A percentile compares a stretch with the other conserved stretches of the same genome.
These are phyloP conservation scores for Gymnopilus dilepis DNA, from an alignment of 768 basidiomycete genomes.

Conservation along the genomic window DNA sequence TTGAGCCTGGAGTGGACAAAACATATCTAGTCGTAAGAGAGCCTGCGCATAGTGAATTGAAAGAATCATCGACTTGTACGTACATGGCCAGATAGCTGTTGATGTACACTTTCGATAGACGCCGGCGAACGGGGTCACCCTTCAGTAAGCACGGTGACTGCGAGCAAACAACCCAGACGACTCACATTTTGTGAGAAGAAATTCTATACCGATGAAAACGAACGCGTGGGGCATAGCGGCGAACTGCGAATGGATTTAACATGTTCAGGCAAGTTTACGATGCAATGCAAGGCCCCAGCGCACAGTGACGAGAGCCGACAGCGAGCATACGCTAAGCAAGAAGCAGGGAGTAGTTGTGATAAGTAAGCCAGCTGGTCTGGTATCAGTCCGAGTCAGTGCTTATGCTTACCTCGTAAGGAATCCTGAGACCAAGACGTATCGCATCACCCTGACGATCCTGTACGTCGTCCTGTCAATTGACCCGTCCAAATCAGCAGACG, in stretches of 20 bases:
- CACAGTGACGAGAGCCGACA: slow-evolving; percentile 20
- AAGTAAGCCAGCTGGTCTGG: too few species aligned
- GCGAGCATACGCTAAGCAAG: too few species aligned
- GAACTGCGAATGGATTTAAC: slow-evolving; percentile 7
- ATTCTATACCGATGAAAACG: slow-evolving; percentile 19
- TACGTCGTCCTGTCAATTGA: slow-evolving; percentile 12
- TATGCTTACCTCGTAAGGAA: too few species aligned
- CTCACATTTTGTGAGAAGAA: slow-evolving; percentile 21
- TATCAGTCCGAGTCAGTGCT: too few species aligned
- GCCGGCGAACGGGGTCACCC: too few species aligned
- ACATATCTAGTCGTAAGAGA: neutral
- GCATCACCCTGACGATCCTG: slow-evolving; percentile 19
- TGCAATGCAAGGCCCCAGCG: too few species aligned
- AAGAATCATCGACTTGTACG: too few species aligned
- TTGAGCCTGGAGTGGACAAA: slow-evolving; percentile 9
- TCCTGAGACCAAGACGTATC: slow-evolving; percentile 22
- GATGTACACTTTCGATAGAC: slow-evolving; percentile 2
- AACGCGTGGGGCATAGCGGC: slow-evolving; percentile 16
- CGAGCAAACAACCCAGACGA: too few species aligned
- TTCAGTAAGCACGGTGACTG: neutral
- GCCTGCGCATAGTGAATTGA: neutral
- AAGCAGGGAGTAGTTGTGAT: too few species aligned
- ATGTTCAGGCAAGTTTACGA: too few species aligned
- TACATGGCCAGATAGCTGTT: slow-evolving; percentile 17
- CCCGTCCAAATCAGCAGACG: too few species aligned